phyloP scores from a whole-genome alignment of 306 rosid species.

The Hylodesmum podocarpum region DNA sequence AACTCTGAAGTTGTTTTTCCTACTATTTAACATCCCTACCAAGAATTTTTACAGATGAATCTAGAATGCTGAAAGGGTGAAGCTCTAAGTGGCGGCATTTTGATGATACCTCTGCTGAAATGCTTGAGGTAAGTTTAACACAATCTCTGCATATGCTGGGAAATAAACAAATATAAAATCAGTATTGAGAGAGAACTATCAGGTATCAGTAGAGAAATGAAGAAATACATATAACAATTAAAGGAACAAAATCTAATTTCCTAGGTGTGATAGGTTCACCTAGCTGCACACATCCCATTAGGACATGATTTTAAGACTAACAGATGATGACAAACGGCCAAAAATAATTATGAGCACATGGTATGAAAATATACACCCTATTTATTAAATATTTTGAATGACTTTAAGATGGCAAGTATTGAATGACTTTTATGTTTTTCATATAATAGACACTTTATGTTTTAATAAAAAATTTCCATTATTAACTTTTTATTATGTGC shows the following conservation, averaged over 20 bases:
- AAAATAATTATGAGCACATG: not conserved
- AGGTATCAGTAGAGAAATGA: not conserved
- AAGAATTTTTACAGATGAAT: slow-evolving; percentile 49
- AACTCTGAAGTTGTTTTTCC: slow-evolving; percentile 14
- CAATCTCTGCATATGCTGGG: slow-evolving; percentile 92
- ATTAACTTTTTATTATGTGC: not conserved
- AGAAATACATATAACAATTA: not conserved
- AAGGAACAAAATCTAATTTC: slow-evolving; percentile 17
- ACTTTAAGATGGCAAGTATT: not conserved
- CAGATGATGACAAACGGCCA: not conserved
- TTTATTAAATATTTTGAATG: not conserved
- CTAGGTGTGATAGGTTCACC: not conserved
- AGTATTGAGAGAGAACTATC: not conserved
- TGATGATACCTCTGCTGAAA: slow-evolving; percentile 57
- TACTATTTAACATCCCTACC: slow-evolving; percentile 34
- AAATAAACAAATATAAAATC: slow-evolving; percentile 22
- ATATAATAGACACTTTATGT: not conserved
- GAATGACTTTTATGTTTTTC: not conserved
- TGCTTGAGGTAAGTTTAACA: slow-evolving; percentile 76
- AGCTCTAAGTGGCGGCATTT: slow-evolving; percentile 36
- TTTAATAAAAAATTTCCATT: not conserved
- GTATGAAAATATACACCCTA: not conserved
- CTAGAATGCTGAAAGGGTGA: slow-evolving; percentile 18
- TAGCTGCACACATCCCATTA: slow-evolving; percentile 1
- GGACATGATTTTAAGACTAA: not conserved